These are phyloP conservation scores for Agarophyton chilense DNA, from an alignment of 23 red algal species.

Conservation along the genomic window DNA sequence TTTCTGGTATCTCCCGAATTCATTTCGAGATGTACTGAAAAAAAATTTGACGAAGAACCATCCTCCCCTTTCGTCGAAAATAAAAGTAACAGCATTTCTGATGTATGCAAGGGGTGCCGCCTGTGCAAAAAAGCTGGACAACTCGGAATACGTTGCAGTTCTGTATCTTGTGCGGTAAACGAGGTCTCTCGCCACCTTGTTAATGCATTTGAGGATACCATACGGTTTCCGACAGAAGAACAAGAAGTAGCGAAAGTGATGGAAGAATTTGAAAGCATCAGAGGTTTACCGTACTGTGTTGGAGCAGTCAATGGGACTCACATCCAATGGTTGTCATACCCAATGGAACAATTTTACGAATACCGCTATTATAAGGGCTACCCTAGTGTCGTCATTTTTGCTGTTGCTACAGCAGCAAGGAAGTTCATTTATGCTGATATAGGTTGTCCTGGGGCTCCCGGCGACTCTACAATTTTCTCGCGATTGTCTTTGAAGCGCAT, in stretches of 20 bases:
- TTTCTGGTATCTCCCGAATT: too few species aligned
- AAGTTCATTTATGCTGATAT: too few species aligned
- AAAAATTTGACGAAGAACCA: too few species aligned
- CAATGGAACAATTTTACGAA: too few species aligned
- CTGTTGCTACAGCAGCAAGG: too few species aligned
- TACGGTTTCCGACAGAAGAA: neutral
- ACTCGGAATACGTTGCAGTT: constrained; percentile 11
- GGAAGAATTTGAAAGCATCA: neutral
- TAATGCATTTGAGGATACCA: neutral
- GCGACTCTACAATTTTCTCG: constrained; percentile 8
- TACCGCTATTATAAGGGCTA: too few species aligned
- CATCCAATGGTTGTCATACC: neutral
- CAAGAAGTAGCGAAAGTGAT: neutral
- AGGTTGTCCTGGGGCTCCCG: constrained; percentile 8
- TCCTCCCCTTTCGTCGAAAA: too few species aligned
- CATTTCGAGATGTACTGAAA: too few species aligned
- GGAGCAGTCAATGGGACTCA: constrained; percentile 12
- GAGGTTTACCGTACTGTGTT: constrained; percentile 11
- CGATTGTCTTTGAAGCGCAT: constrained; percentile 7
- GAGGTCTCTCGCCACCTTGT: neutral
- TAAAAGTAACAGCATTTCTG: too few species aligned
- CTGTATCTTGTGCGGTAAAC: neutral
- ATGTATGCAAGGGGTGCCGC: too few species aligned
- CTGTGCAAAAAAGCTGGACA: too few species aligned
- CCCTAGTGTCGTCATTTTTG: too few species aligned